Evolutionary conservation across 305 asterid species (phyloP).

Genomic region (Rubia balearica): DNA sequence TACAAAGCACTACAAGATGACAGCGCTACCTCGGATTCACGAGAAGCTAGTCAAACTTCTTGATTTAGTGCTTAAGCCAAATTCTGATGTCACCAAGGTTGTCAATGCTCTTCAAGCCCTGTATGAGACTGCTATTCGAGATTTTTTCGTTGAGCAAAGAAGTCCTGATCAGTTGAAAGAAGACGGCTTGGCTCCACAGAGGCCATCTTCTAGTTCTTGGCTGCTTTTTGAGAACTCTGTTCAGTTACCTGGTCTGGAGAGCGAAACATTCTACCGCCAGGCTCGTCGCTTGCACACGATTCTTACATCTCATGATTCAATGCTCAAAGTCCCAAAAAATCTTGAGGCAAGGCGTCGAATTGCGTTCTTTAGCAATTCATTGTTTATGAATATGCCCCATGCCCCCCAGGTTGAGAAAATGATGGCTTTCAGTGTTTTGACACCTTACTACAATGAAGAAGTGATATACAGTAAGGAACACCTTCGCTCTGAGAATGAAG

Average conservation of each 20-base stretch:
- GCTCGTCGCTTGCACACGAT: conserved; percentile 71
- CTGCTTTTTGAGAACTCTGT: conserved; percentile 66
- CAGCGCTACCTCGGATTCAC: conserved; percentile 55
- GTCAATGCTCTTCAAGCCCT: conserved; percentile 94
- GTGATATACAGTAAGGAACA: conserved; percentile 77
- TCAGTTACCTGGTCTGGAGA: conserved; percentile 51
- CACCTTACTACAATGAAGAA: conserved; percentile 94
- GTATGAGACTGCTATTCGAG: conserved; percentile 86
- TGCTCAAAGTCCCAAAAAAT: conserved; percentile 75
- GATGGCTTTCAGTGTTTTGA: conserved; percentile 94
- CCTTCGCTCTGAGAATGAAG: conserved; percentile 83
- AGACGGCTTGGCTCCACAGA: conserved; percentile 79
- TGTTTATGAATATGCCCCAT: conserved; percentile 93
- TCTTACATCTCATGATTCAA: conserved; percentile 69
- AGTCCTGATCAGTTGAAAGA: conserved; percentile 64
- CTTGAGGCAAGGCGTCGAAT: conserved; percentile 69
- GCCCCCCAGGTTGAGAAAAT: conserved; percentile 90
- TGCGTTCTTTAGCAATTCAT: conserved; percentile 85
- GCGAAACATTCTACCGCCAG: conserved; percentile 65
- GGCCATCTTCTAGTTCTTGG: conserved; percentile 40
- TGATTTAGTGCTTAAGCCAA: conserved; percentile 53
- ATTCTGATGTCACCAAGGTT: conserved; percentile 53
- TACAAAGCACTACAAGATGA: conserved; percentile 44
- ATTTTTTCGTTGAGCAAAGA: conserved; percentile 69
- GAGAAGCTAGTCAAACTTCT: conserved; percentile 69